Base-by-base conservation (phyloP, 164 flowering plant species). In the Chimonanthus praecox region DNA sequence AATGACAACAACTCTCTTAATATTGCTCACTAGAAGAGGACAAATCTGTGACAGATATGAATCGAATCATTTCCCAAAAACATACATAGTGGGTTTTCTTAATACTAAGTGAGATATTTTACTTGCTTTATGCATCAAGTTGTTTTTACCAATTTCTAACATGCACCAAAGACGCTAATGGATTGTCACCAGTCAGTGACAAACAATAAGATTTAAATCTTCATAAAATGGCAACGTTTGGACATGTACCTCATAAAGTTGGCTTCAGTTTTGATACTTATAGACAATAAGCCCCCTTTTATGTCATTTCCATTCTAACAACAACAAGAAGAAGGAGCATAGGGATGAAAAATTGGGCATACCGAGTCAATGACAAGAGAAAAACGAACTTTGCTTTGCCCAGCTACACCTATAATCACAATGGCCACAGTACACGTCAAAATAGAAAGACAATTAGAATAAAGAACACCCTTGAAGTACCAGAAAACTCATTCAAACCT, bases 321-420 rank as follows among this genome's bases (percentile, higher is more conserved):
- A 48, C n/a, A 20, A 61, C 6, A 67, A 13, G 21, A 5, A 47
- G n/a, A 50, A 49, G 20, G 20, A 18, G 66, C 7, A 18, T 63
- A 3, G 8, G 16, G 21, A 20, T 10, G 46, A 21, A 44, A 33
- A 13, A 58, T 8, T 6, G 67, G 44, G 58, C 9, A 7, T 89
- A 94, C 99, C 92, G 86, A 88, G 82, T 94, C 99, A 76, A 94
- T 85, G 71, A 93, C 97, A 72, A 92, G 88, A 73, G 86, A 86
- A 72, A 94, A 91, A 20, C 87, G 88, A 63, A 65, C 83, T 80
- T 84, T 94, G 48, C 86, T 87, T 76, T 80, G 81, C 71, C 82
- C 89, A 78, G 83, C 84, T 67, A 91, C 67, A 74, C 85, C 99
- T 94, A 84, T 84, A 77, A 68, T 63, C 74, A 78, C 10, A 73